Conservation (phyloP, 2,329 filamentous ascomycete genomes). For the Paracoccidioides lutzii region DNA sequence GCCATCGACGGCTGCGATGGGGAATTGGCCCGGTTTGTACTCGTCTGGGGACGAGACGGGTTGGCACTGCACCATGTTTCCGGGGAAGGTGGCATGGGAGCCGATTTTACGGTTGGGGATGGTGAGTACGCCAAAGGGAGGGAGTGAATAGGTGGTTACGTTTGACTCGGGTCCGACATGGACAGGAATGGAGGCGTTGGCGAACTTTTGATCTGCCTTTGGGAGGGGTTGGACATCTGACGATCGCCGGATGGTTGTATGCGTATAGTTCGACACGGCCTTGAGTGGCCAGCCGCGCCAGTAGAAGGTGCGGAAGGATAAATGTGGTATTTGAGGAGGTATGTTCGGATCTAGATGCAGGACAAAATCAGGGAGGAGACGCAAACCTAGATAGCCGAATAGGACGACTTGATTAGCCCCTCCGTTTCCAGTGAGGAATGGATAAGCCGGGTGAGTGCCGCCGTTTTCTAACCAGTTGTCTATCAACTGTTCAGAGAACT, state of each 20-base stretch:
- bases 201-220: slow-evolving; percentile 43
- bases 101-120: slow-evolving; percentile 48
- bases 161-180: slow-evolving; percentile 38
- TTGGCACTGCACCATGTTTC: slow-evolving; percentile 54
- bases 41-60: slow-evolving; percentile 37
- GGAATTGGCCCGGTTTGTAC: slow-evolving; percentile 54
- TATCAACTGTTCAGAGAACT: slow-evolving; percentile 55
- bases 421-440: slow-evolving; percentile 58
- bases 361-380: slow-evolving; percentile 46
- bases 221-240: slow-evolving; percentile 31
- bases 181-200: slow-evolving; percentile 44
- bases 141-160: slow-evolving; percentile 34
- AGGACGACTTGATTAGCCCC: slow-evolving; percentile 55
- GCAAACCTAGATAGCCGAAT: slow-evolving; percentile 55
- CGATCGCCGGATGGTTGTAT: slow-evolving; percentile 48
- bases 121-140: slow-evolving; percentile 38
- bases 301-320: slow-evolving; percentile 52
- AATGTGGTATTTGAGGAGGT: slow-evolving; percentile 49
- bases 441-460: slow-evolving; percentile 55
- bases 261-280: slow-evolving; percentile 49
- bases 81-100: slow-evolving; percentile 39
- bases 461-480: slow-evolving; percentile 50
- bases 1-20: slow-evolving; percentile 53
- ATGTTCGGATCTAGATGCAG: slow-evolving; percentile 51
- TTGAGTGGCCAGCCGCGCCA: slow-evolving; percentile 53